Base-by-base conservation (phyloP, 306 rosid genomes). In the Sechiopsis laciniata region DNA sequence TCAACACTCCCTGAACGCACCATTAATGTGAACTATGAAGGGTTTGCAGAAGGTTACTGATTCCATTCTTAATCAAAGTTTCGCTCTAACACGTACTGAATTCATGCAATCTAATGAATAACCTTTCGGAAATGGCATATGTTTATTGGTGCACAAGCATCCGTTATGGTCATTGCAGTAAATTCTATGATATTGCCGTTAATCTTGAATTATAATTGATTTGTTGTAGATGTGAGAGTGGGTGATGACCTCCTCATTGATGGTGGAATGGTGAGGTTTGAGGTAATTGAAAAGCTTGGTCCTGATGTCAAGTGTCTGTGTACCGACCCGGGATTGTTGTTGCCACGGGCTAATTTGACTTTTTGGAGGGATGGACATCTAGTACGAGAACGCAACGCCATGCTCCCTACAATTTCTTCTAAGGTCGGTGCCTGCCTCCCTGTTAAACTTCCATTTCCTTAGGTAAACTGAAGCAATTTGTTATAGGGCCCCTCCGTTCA, bases 191-290 rank as follows among this genome's bases (percentile, higher is more conserved):
- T 58, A 45, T 42, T 73, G 24, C 22, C 42, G 5, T 64, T 17
- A 11, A 17, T 53, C 46, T 35, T 11, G 16, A 53, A 50, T 63
- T 59, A 51, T 6, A 35, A 67, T 37, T 77, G 77, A 54, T 77
- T 26, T 80, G 76, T 53, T 84, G 77, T 83, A 95, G 97, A 95
- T 75, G 92, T 95, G 72, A 82, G 84, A 77, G 92, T 91, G 50
- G 99, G 99, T 52, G 99, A 95, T 82, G 99, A 95, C 17, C 96
- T 95, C 69, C 85, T 95, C 68, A 96, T 95, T 77, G 99, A 95
- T 64, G 99, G 99, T 61, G 99, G 99, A 54, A 95, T 91, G 99
- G 99, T 95, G 80, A 91, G 99, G 83, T 95, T 95, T 75, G 99
- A 95, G 76, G 99, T 95, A 68, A 83, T 91, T 65, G 92, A 91